phyloP scores from a whole-genome alignment of 495 filamentous ascomycete species.

The Astrothelium macrocarpum region DNA sequence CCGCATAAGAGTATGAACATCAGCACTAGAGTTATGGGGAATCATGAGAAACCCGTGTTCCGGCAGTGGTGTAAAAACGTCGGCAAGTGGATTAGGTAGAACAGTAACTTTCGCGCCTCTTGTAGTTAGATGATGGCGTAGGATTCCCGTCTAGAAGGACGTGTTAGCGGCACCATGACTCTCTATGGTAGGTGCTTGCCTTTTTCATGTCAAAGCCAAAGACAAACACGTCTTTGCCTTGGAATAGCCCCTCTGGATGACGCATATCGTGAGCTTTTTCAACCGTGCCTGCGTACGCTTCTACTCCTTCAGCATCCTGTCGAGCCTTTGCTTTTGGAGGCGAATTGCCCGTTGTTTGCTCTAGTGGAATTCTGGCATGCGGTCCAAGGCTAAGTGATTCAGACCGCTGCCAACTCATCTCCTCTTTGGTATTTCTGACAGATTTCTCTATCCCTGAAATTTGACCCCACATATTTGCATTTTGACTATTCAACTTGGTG shows the following conservation, averaged over 20 bases:
- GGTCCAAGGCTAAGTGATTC: conserved; percentile 28
- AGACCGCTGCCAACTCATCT: conserved; percentile 7
- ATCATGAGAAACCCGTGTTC: conserved; percentile 44
- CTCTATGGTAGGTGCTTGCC: conserved; percentile 24
- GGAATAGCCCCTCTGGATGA: conserved; percentile 37
- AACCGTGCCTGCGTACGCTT: not conserved
- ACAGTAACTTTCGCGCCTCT: conserved; percentile 44
- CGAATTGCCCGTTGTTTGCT: conserved; percentile 5
- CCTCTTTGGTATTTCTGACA: conserved; percentile 27
- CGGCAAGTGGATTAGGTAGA: conserved; percentile 34
- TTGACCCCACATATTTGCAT: conserved; percentile 75
- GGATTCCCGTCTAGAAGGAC: conserved; percentile 31
- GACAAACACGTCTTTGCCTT: conserved; percentile 51
- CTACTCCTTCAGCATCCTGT: not conserved
- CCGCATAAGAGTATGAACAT: conserved; percentile 25
- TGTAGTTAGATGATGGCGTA: conserved; percentile 44
- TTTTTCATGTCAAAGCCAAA: conserved; percentile 54
- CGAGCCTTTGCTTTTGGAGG: not conserved
- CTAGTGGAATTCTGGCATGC: conserved; percentile 11
- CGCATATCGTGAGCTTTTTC: conserved; percentile 11
- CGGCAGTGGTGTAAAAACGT: conserved; percentile 30
- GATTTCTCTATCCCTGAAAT: conserved; percentile 54
- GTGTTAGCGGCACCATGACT: not conserved
- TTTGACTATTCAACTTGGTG: conserved; percentile 66
- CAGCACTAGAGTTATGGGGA: conserved; percentile 39